Evolutionary conservation across 208 protist genomes (phyloP).

Genomic region (Leishmania aethiopica): DNA sequence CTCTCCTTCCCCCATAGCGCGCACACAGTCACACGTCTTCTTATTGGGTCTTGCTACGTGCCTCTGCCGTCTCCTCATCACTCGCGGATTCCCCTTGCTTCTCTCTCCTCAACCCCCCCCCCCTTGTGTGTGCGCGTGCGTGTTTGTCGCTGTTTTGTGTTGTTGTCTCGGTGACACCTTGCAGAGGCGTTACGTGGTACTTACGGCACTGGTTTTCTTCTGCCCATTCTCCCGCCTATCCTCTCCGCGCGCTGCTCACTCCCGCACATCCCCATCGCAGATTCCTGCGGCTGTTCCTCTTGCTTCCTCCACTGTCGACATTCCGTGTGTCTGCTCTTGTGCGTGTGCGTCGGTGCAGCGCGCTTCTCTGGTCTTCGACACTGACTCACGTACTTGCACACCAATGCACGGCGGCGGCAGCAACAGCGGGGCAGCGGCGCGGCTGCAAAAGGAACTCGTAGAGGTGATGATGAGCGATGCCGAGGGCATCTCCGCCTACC

Average conservation of each 20-base stretch:
- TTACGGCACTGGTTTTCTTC: background rate
- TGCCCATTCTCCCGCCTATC: background rate
- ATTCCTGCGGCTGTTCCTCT: background rate
- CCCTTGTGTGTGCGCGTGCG: background rate
- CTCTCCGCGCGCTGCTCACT: background rate
- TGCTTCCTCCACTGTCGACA: background rate
- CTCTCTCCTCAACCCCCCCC: background rate
- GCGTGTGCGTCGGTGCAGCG: background rate
- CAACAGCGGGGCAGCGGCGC: conserved; percentile 62
- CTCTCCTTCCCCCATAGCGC: background rate
- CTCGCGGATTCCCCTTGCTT: background rate
- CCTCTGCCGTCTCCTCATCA: background rate
- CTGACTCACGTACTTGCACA: conserved; percentile 3
- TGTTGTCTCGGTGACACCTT: background rate
- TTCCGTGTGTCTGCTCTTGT: background rate
- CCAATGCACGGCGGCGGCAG: conserved; percentile 19
- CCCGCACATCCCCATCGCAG: background rate
- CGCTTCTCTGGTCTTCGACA: background rate
- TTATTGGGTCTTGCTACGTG: background rate
- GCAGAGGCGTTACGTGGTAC: background rate
- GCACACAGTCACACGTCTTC: background rate
- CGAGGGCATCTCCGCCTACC: conserved; percentile 95
- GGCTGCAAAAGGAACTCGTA: conserved; percentile 94
- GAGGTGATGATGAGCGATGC: conserved; percentile 90
- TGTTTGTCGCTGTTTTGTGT: background rate